Evolutionary conservation across 352 stramenopile species (phyloP), one percentile per base, ranked within the genome.

Genomic region (Saprolegnia parasitica): DNA sequence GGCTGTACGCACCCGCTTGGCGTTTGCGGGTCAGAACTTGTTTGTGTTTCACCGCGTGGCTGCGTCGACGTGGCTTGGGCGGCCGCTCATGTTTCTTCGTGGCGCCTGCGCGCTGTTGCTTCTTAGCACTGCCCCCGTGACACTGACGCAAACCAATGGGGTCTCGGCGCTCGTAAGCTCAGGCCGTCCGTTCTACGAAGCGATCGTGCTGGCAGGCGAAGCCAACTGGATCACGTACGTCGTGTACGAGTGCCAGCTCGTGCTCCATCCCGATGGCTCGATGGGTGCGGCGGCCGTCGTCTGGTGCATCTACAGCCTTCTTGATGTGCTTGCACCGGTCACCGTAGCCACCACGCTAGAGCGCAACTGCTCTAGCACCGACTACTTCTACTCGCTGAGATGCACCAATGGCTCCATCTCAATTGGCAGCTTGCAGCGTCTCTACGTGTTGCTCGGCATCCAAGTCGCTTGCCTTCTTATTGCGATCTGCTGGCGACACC

Each of bases 181-280:
- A 18, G 23, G 23, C 23, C 55, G 55, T 24, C 11, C 55, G 1
- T 18, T 46, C 1, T n/a, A 21, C 13, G 26, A 63, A 16, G 20
- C 55, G 26, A 0, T 63, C 13, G 23, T 63, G 10, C 15, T 63
- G 5, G 55, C 55, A 6, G 21, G 55, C 24, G 55, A 63, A 63
- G 20, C 32, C 55, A 63, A 23, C 11, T 63, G 55, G 55, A 18
- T 63, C 8, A 45, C 55, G 21, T 63, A 63, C 26, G 32, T 63
- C 26, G 18, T 63, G 20, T 21, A 23, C 26, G 55, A 63, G 11
- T 11, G 37, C 20, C 20, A 20, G 26, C 11, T 62, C 11, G 26
- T 45, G 26, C 5, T 35, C 29, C 29, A 35, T 5, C 29, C 29
- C 2, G 29, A 35, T 35, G 29, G 29, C 29, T 35, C 29, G 29